Evolutionary conservation across 1,139 yeast species (phyloP), one percentile per base, ranked within the genome.

Genomic region (Suhomyces bokatorum): DNA sequence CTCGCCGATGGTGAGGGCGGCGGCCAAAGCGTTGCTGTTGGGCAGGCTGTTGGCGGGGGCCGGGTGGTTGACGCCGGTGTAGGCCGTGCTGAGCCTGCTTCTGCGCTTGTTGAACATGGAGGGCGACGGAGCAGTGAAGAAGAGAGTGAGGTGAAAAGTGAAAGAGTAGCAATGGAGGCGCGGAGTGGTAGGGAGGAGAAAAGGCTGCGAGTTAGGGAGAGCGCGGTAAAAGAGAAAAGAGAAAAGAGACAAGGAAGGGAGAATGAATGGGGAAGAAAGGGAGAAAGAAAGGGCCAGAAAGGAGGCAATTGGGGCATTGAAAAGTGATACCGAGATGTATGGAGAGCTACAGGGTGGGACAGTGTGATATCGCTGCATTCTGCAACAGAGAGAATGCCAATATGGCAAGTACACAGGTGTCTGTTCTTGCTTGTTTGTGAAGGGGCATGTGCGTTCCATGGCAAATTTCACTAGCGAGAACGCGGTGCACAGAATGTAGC

Each of bases 1-100:
- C 44, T 70, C 62, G 6, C 79, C 79, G 50, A 74, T 74, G 35
- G 76, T 66, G 40, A 70, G 57, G 2, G 79, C 79, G 5, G 79
- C 79, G 7, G 79, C 79, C 57, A 71, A 57, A 12, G 79, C 79
- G 42, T 65, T 64, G 37, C 65, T 59, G 52, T 60, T 64, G 17
- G 78, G 78, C 44, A 71, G 73, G 44, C 53, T 60, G 20, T 62
- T 45, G 7, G 66, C 53, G 4, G 70, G 67, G 3, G 72, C 66
- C 14, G 59, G 52, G 45, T 67, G 73, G 50, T 68, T 70, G 28
- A 73, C 78, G n/a, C 78, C 79, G 4, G 78, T 73, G 52, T 74
- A 73, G 24, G 77, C 64, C 13, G 75, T 66, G 40, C 59, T 55
- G 39, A 61, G 69, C 50, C 74, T 68, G 45, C 66, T 61, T 40